Base-by-base conservation (phyloP, 805 yeast genomes). In the Ogataea trehalophila region DNA sequence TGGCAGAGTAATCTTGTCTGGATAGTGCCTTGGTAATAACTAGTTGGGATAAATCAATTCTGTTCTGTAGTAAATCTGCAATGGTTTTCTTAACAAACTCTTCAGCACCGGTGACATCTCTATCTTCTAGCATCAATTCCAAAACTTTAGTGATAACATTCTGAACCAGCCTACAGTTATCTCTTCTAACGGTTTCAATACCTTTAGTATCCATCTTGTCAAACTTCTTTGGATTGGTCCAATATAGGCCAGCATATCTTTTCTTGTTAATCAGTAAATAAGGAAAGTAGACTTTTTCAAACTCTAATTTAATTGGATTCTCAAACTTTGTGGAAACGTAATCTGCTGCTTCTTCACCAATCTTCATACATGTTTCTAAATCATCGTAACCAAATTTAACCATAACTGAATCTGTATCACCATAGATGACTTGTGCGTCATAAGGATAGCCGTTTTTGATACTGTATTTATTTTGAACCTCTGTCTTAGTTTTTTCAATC, bases 371-470 rank as follows among this genome's bases (percentile, higher is more conserved):
- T 31, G 85, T 85, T 46, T 75, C 82, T 52, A 92, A 66, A 60
- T 89, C 95, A 9, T 73, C 71, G 33, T 82, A 80, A 2, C 99
- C 99, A 71, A 94, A 94, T 62, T 89, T 91, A 39, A 94, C 97
- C 99, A 94, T 95, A 16, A 94, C 99, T 8, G 99, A 95, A 76
- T 94, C 99, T 0, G 99, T 94, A 68, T 94, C 99, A 74, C 99
- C 99, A 63, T 94, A 94, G 37, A 94, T 85, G 51, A 94, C 99
- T 55, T 85, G 79, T 0, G 98, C 83, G 69, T 94, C 95, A 61
- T 76, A 82, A n/a, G 78, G 75, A 59, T 74, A 85, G 1, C 98
- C 98, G 65, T 92, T 89, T 47, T 78, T 79, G n/a, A 81, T 83
- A 11, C 81, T 76, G 61, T 90, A 94, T 47, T 80, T 77, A 37